Evolutionary conservation across 495 filamentous ascomycete genomes (phyloP), one percentile per base, ranked within the genome.

Genomic region (Hypoxylon fuscum): DNA sequence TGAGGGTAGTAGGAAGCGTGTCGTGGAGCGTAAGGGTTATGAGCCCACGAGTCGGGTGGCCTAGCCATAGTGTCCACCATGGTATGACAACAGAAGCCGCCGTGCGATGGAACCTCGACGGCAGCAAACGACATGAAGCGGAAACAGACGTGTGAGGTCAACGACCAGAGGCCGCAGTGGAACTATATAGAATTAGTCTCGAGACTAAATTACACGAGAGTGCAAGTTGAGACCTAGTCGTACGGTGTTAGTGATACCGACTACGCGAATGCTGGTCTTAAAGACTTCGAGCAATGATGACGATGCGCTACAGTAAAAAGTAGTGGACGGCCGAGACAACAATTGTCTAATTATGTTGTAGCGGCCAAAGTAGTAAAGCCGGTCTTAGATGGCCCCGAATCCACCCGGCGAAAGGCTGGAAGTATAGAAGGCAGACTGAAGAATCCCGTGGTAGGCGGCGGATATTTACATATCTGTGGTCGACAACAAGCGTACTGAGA

Each of bases 1-100:
- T 69, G 70, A 11, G 69, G 59, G 65, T 79, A 78, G 55, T 77
- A 76, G 23, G 66, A 61, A 37, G 61, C 64, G 55, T 74, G 72
- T 64, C 68, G 59, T 37, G 76, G 72, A 61, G 73, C 67, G 55
- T 78, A 79, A 49, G 68, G 70, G 51, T 76, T 76, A 32, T 76
- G 74, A 27, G 49, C 63, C 69, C 75, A 76, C 58, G 62, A 61
- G 53, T 79, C 70, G 59, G 72, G 67, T 61, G 72, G 76, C 70
- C 75, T 77, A 60, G 78, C 74, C 78, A 81, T 81, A 64, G 73
- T 71, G 68, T 78, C 76, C 63, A 77, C 64, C 70, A 77, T 73
- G 71, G 70, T 73, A 75, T 74, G 68, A 71, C 74, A 70, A 65
- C 72, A 71, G 69, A 78, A 71, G 41, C 65, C 66, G 69, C 59